phyloP scores from a whole-genome alignment of 1,284 basidiomycete genomes.

The Chalciporus sp. region DNA sequence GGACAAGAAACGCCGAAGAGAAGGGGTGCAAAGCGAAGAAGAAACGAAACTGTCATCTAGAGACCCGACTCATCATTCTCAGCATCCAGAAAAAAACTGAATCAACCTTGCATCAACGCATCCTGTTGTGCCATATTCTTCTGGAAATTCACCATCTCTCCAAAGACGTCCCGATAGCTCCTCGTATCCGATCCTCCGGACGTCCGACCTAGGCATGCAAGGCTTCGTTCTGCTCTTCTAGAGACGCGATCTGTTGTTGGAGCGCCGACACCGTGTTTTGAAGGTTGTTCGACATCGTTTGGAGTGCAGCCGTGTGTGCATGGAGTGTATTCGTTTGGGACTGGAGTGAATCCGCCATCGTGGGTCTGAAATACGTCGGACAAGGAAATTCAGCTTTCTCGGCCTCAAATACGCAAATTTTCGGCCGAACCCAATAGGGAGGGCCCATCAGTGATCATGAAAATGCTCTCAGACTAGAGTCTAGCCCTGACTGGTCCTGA shows the following conservation, averaged over 20 bases:
- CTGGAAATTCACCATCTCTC: constrained; percentile 85
- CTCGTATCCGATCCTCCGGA: constrained; percentile 54
- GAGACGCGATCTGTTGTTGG: constrained; percentile 27
- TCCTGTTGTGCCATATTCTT: constrained; percentile 86
- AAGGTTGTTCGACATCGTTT: constrained; percentile 29
- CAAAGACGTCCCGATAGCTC: constrained; percentile 77
- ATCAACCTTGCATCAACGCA: constrained; percentile 82
- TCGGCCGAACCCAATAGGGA: too few species aligned
- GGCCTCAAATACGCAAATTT: too few species aligned
- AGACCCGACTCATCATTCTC: constrained; percentile 54
- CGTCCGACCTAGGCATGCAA: constrained; percentile 61
- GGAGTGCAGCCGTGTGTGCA: constrained; percentile 28
- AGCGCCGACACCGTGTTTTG: constrained; percentile 28
- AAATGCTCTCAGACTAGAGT: too few species aligned
- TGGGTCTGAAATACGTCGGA: too few species aligned
- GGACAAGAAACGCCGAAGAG: too few species aligned
- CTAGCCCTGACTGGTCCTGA: too few species aligned
- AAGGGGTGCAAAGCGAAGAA: neutral
- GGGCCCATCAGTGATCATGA: too few species aligned
- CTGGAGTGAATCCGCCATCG: too few species aligned
- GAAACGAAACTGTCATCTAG: neutral
- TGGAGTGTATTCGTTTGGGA: constrained; percentile 33
- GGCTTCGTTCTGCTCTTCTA: constrained; percentile 33
- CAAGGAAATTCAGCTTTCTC: too few species aligned
- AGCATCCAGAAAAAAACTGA: constrained; percentile 76